Conservation (phyloP, 2,329 filamentous ascomycete genomes). For the Purpureocillium lavendulum region DNA sequence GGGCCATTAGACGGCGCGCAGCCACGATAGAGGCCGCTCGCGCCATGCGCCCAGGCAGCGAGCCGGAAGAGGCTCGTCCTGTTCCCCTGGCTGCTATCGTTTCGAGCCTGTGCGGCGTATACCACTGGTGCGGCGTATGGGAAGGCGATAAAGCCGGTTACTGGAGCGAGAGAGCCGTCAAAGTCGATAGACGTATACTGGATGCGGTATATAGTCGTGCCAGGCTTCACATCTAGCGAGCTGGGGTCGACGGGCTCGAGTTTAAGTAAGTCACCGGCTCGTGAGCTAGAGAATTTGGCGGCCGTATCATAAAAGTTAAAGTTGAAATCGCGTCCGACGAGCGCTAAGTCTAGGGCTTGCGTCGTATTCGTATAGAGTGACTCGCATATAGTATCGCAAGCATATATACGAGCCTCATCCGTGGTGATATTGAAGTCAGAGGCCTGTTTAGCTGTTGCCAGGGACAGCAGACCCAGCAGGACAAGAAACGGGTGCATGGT, state of each 20-base stretch:
- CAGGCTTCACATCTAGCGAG: conserved; percentile 4
- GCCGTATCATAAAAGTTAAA: conserved; percentile 7
- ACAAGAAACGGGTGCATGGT: too few relatives aligned
- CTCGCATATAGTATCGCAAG: conserved; percentile 6
- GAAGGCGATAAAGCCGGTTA: conserved; percentile 9
- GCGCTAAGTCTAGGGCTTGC: too few relatives aligned
- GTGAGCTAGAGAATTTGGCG: conserved; percentile 6
- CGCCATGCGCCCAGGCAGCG: conserved; percentile 10
- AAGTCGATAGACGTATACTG: conserved; percentile 12
- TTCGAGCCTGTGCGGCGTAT: too few relatives aligned
- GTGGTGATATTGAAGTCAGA: conserved; percentile 5
- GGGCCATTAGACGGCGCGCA: conserved; percentile 10
- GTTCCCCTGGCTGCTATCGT: too few relatives aligned
- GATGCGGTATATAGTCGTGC: conserved; percentile 8
- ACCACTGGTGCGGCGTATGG: background rate
- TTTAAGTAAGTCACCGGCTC: conserved; percentile 10
- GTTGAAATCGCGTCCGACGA: conserved; percentile 6
- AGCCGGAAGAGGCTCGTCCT: background rate
- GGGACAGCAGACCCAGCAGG: too few relatives aligned
- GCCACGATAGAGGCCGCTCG: conserved; percentile 6
- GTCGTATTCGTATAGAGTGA: conserved; percentile 1
- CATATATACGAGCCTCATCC: conserved; percentile 1
- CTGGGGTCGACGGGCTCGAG: conserved; percentile 7
- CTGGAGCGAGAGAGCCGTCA: conserved; percentile 6
- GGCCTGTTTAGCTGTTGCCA: background rate